Evolutionary conservation across 306 rosid genomes (phyloP).

Genomic region (Begonia peltatifolia): DNA sequence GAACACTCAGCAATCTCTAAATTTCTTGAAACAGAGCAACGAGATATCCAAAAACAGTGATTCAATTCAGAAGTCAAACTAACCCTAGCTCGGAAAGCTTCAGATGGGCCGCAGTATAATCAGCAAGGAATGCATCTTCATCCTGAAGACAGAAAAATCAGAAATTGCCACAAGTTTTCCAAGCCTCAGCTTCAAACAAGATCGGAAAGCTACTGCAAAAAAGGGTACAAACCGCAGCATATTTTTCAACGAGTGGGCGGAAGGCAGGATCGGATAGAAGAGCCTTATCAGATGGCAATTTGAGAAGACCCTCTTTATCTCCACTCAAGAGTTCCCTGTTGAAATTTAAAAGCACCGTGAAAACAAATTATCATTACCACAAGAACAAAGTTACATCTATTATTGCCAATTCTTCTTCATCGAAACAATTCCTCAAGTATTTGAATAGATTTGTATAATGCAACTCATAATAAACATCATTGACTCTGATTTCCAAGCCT

Average conservation of each 20-base stretch:
- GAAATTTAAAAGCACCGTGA: no score
- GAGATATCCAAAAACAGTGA: no score
- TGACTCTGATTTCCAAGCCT: neutral
- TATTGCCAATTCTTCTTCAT: neutral
- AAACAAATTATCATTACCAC: neutral
- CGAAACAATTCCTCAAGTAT: neutral
- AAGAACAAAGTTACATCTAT: no score
- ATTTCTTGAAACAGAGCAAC: no score
- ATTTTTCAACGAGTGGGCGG: constrained; percentile 98
- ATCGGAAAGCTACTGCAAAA: neutral
- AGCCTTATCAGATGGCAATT: constrained; percentile 70
- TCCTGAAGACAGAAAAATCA: constrained; percentile 25
- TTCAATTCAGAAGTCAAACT: neutral
- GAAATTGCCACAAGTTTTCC: neutral
- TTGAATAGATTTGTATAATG: no score
- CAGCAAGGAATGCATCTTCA: constrained; percentile 81
- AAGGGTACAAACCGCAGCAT: constrained; percentile 52
- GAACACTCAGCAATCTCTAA: no score
- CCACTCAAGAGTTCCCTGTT: constrained; percentile 60
- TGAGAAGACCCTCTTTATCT: constrained; percentile 80
- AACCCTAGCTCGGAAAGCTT: constrained; percentile 97
- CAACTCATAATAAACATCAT: no score
- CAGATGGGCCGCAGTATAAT: constrained; percentile 52
- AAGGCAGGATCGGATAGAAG: constrained; percentile 67
- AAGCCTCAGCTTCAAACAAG: neutral